Percentiles rank a stretch among this genome's conserved stretches.
Conservation (phyloP, 2,329 filamentous ascomycete species). For the Colletotrichum theobromicola region DNA sequence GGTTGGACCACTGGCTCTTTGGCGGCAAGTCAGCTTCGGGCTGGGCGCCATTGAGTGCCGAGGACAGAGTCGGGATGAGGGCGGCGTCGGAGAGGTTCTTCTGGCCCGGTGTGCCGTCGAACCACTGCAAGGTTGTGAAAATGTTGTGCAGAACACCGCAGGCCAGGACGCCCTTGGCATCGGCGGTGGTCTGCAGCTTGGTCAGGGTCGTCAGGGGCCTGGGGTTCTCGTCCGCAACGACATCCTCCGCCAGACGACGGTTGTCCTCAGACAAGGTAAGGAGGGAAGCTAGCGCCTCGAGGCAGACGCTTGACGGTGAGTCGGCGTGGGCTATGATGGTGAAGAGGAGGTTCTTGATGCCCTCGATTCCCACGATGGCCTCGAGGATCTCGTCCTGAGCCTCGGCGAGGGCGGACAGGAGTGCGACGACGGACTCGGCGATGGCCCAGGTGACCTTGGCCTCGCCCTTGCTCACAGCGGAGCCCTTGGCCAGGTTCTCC, state of each 20-base stretch:
- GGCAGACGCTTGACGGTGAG: slow-evolving; percentile 44
- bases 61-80: slow-evolving; percentile 51
- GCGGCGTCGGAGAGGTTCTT: slow-evolving; percentile 55
- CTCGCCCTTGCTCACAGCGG: slow-evolving; percentile 55
- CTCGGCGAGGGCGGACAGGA: slow-evolving; percentile 60
- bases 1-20: slow-evolving; percentile 43
- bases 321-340: slow-evolving; percentile 51
- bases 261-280: slow-evolving; percentile 68
- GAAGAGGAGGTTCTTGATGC: slow-evolving; percentile 60
- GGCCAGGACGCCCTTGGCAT: slow-evolving; percentile 57
- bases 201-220: slow-evolving; percentile 56
- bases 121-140: slow-evolving; percentile 59
- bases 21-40: slow-evolving; percentile 25
- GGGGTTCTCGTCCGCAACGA: slow-evolving; percentile 54
- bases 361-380: slow-evolving; percentile 53
- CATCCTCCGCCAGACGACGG: slow-evolving; percentile 52
- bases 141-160: slow-evolving; percentile 69
- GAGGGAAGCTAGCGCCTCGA: slow-evolving; percentile 59
- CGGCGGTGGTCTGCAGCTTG: slow-evolving; percentile 51
- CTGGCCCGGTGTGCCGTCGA: slow-evolving; percentile 53
- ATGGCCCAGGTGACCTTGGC: slow-evolving; percentile 60
- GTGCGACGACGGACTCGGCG: slow-evolving; percentile 55
- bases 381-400: slow-evolving; percentile 66
- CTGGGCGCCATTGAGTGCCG: slow-evolving; percentile 39
- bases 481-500: slow-evolving; percentile 46